Base-by-base conservation (phyloP, 179 eudicot species). In the Silene vulgaris region DNA sequence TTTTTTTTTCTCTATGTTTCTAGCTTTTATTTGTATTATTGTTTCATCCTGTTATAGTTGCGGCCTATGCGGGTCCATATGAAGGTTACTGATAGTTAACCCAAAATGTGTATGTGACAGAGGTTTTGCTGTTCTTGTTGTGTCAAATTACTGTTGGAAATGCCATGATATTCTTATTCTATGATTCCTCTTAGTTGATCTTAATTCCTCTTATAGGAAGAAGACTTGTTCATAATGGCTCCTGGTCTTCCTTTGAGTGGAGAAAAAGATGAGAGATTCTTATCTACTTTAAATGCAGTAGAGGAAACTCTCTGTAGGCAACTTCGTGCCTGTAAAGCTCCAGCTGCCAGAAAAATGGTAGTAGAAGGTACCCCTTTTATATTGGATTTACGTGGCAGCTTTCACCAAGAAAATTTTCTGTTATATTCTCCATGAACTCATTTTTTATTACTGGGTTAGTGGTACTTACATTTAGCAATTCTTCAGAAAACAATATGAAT, bases 231-330 rank as follows among this genome's bases (percentile, higher is more conserved):
- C 80, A 88, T 84, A 16, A 90, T 95, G 94, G 88, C 99, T 32
- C 89, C 85, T 78, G 99, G 97, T 75, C 88, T 92, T 72, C 97
- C 93, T 83, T 80, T 95, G 87, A 90, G 91, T 65, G 90, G 78
- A 57, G 92, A 90, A 37, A 93, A 92, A 80, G 97, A 90, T 86
- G 99, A 95, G 70, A 86, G 90, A 81, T 88, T 90, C 82, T 82
- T 95, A 74, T 86, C 97, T 74, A 82, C 83, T 74, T 76, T 90
- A 72, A 89, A 92, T 82, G 97, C 96, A 26, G 91, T 95, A 66
- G 99, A 95, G 75, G 99, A 92, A 78, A 95, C 95, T 72, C 82
- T 95, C 78, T 87, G 93, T 82, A 89, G 99, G 71, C 99, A 92
- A 68, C 74, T 92, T 63, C 90, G 94, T 75, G 96, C 99, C 57